Percentiles rank a stretch among this genome's conserved stretches.
Evolutionary conservation across 1,284 basidiomycete species (phyloP).

Genomic region (Austroboletus niveus): DNA sequence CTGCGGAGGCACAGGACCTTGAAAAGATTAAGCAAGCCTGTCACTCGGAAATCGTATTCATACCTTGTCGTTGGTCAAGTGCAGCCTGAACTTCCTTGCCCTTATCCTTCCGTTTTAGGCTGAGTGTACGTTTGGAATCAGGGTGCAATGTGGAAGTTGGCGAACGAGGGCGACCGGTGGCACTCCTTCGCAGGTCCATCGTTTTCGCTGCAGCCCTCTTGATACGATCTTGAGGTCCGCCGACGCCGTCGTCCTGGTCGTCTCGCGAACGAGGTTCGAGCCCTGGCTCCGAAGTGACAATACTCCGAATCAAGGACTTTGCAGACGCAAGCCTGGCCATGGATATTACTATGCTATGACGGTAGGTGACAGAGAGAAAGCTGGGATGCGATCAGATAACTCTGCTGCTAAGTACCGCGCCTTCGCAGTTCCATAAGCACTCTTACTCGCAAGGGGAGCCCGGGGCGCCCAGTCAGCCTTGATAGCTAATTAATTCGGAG

Average conservation of each 20-base stretch:
- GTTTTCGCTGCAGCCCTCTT: slow-evolving; percentile 51
- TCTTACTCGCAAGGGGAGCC: no score
- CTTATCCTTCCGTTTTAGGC: slow-evolving; percentile 52
- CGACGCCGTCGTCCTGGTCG: slow-evolving; percentile 24
- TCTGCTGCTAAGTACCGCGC: not conserved
- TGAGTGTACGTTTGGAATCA: slow-evolving; percentile 52
- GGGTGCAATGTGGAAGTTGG: slow-evolving; percentile 32
- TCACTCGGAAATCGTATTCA: not conserved
- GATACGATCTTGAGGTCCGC: slow-evolving; percentile 39
- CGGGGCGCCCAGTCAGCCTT: no score
- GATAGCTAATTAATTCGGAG: slow-evolving; percentile 18
- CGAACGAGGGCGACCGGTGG: slow-evolving; percentile 39
- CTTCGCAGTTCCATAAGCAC: slow-evolving; percentile 4
- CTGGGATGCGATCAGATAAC: slow-evolving; percentile 1
- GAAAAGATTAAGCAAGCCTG: slow-evolving; percentile 25
- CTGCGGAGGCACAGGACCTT: slow-evolving; percentile 19
- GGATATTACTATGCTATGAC: slow-evolving; percentile 12
- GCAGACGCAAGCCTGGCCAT: slow-evolving; percentile 31
- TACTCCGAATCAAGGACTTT: slow-evolving; percentile 21
- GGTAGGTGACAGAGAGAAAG: not conserved
- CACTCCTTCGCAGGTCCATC: slow-evolving; percentile 56
- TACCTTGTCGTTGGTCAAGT: slow-evolving; percentile 33
- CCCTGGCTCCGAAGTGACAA: slow-evolving; percentile 21
- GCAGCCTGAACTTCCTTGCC: slow-evolving; percentile 39
- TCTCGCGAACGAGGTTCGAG: slow-evolving; percentile 11